These are phyloP conservation scores for Lactuca saligna DNA, from an alignment of 129 eudicot species.

Conservation along the genomic window DNA sequence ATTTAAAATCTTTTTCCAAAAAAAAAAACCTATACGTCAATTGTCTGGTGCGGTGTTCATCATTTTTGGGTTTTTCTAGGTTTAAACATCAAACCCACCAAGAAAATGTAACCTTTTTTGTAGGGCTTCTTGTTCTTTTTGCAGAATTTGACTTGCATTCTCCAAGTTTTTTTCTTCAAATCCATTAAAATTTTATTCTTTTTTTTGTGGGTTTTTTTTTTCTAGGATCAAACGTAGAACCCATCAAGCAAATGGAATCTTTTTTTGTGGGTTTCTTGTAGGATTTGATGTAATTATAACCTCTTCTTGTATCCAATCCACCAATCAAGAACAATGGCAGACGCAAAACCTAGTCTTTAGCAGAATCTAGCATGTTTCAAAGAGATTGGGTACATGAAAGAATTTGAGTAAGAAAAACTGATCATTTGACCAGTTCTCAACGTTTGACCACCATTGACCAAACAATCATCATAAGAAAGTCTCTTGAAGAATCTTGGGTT, in stretches of 20 bases:
- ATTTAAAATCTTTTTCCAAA: constrained; percentile 17
- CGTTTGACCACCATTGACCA: constrained; percentile 55
- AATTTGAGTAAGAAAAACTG: constrained; percentile 64
- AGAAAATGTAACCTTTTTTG: constrained; percentile 6
- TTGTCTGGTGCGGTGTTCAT: constrained; percentile 5
- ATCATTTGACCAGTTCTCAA: constrained; percentile 54
- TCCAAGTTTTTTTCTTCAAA: constrained; percentile 11
- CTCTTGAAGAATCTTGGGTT: constrained; percentile 70
- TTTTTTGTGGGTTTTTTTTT: neutral
- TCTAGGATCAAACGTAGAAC: constrained; percentile 6
- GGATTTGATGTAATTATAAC: neutral
- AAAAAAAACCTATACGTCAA: constrained; percentile 1
- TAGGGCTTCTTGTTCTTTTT: neutral
- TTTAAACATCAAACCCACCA: constrained; percentile 10
- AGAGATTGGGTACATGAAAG: constrained; percentile 64
- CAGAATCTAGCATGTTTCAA: constrained; percentile 63
- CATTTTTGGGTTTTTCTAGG: constrained; percentile 12
- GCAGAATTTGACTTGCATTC: neutral
- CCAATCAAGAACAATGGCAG: neutral
- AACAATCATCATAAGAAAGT: constrained; percentile 64
- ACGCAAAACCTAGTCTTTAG: constrained; percentile 16
- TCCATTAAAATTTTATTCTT: constrained; percentile 3
- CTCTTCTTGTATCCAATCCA: neutral
- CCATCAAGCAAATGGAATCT: constrained; percentile 1
- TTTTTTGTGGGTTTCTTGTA: constrained; percentile 6